Evolutionary conservation across 2,329 filamentous ascomycete genomes (phyloP).

Genomic region (Fusarium sp.): DNA sequence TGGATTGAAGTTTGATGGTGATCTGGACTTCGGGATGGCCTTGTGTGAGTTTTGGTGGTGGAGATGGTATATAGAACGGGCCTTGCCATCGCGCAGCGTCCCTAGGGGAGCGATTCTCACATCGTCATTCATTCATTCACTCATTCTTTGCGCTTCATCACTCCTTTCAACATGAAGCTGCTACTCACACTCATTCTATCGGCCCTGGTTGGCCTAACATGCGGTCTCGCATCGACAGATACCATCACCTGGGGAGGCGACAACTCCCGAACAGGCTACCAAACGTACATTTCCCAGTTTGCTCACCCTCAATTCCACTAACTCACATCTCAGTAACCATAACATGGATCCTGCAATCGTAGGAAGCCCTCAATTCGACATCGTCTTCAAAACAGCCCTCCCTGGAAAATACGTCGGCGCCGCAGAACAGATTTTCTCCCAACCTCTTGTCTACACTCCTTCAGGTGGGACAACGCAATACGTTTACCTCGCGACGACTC

Average conservation of each 20-base stretch:
- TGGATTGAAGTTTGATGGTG: not conserved
- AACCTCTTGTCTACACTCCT: constrained; percentile 61
- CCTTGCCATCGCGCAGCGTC: not conserved
- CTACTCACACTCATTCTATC: constrained; percentile 43
- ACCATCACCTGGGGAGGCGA: constrained; percentile 70
- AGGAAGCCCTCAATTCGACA: constrained; percentile 62
- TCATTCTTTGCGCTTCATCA: not conserved
- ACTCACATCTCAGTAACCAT: constrained; percentile 55
- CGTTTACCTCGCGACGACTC: constrained; percentile 64
- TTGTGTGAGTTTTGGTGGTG: not conserved
- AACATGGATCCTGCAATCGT: constrained; percentile 71
- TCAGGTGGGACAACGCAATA: constrained; percentile 57
- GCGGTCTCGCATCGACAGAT: constrained; percentile 56
- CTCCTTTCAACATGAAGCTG: constrained; percentile 37
- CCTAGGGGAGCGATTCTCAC: too few relatives aligned
- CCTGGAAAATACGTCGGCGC: constrained; percentile 61
- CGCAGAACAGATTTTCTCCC: constrained; percentile 62
- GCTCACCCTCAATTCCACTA: too few relatives aligned
- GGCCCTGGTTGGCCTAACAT: constrained; percentile 46
- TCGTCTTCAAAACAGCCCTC: constrained; percentile 61
- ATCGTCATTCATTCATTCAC: constrained; percentile 9
- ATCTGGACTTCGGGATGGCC: not conserved
- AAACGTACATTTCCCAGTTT: constrained; percentile 52
- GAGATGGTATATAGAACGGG: constrained; percentile 17
- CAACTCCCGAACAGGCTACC: constrained; percentile 62